A percentile compares a stretch with the other conserved stretches of the same genome.
Evolutionary conservation across 108 stramenopile species (phyloP).

Genomic region (Conticribra guillardii): DNA sequence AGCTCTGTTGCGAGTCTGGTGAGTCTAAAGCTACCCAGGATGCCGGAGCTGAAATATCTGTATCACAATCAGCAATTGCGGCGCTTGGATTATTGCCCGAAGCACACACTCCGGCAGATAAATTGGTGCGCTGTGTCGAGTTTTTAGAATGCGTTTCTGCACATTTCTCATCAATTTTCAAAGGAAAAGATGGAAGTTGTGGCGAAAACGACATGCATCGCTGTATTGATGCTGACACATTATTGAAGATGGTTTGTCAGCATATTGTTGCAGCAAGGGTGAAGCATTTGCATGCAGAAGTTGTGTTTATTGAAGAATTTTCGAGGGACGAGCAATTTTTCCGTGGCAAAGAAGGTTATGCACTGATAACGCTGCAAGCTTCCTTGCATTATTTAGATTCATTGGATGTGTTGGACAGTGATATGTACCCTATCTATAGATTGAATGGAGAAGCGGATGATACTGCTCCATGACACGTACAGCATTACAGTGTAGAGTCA

Average conservation of each 20-base stretch:
- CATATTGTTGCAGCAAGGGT: slow-evolving; percentile 77
- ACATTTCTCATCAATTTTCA: slow-evolving; percentile 51
- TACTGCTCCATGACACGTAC: too few species aligned
- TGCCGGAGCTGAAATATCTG: slow-evolving; percentile 18
- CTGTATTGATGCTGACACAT: slow-evolving; percentile 74
- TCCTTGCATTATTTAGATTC: slow-evolving; percentile 83
- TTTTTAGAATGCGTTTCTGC: slow-evolving; percentile 78
- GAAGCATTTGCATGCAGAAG: slow-evolving; percentile 70
- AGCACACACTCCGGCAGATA: slow-evolving; percentile 74
- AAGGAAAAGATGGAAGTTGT: slow-evolving; percentile 9
- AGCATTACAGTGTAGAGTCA: too few species aligned
- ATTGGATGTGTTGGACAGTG: slow-evolving; percentile 58
- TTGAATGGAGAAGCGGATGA: neutral
- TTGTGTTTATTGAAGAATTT: slow-evolving; percentile 89
- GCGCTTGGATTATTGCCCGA: slow-evolving; percentile 61
- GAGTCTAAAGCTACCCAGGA: slow-evolving; percentile 3
- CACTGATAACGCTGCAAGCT: slow-evolving; percentile 84
- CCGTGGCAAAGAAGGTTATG: slow-evolving; percentile 87
- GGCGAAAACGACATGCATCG: neutral
- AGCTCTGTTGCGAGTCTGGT: slow-evolving; percentile 26
- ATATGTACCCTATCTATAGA: slow-evolving; percentile 43
- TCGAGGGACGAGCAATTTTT: slow-evolving; percentile 83
- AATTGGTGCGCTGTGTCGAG: slow-evolving; percentile 67
- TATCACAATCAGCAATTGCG: slow-evolving; percentile 59
- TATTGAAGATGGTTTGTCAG: slow-evolving; percentile 83